A percentile compares a stretch with the other conserved stretches of the same genome.
Conservation (phyloP, 495 filamentous ascomycete species). For the Hypoxylon perforatum region DNA sequence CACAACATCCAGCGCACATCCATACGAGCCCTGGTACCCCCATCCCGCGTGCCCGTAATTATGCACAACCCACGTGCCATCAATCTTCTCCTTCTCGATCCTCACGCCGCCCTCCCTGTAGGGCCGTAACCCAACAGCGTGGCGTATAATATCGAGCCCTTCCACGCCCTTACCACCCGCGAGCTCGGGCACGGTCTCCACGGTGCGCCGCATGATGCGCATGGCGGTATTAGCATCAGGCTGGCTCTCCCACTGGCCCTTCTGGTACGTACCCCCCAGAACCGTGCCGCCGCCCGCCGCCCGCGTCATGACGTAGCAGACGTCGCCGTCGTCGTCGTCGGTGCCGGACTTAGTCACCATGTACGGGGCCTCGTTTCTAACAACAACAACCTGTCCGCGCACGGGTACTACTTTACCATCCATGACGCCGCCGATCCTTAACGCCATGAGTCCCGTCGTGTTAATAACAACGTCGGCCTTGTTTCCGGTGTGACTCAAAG, state of each 20-base stretch:
- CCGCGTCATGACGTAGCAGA: conserved; percentile 91
- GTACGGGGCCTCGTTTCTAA: conserved; percentile 80
- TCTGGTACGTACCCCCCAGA: conserved; percentile 88
- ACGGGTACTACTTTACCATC: conserved; percentile 79
- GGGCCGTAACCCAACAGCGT: conserved; percentile 89
- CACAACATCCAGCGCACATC: conserved; percentile 76
- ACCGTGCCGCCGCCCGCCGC: conserved; percentile 81
- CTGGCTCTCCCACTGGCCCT: conserved; percentile 82
- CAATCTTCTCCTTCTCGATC: conserved; percentile 83
- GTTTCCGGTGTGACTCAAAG: conserved; percentile 68
- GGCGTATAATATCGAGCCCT: conserved; percentile 84
- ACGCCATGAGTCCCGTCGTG: conserved; percentile 82
- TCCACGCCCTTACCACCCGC: conserved; percentile 81
- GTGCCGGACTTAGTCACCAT: conserved; percentile 79
- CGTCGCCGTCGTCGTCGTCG: conserved; percentile 83
- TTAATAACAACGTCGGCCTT: conserved; percentile 83
- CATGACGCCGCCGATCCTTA: conserved; percentile 81
- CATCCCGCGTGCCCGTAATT: conserved; percentile 97
- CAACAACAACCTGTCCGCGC: conserved; percentile 88
- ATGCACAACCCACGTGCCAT: conserved; percentile 81
- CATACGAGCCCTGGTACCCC: conserved; percentile 90
- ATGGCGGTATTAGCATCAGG: conserved; percentile 83
- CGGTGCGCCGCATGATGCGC: conserved; percentile 87
- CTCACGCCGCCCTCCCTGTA: conserved; percentile 78
- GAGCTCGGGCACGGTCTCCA: conserved; percentile 77